These are phyloP conservation scores for Eucalyptus paniculata DNA, from an alignment of 345 rosid genomes.

Conservation along the genomic window DNA sequence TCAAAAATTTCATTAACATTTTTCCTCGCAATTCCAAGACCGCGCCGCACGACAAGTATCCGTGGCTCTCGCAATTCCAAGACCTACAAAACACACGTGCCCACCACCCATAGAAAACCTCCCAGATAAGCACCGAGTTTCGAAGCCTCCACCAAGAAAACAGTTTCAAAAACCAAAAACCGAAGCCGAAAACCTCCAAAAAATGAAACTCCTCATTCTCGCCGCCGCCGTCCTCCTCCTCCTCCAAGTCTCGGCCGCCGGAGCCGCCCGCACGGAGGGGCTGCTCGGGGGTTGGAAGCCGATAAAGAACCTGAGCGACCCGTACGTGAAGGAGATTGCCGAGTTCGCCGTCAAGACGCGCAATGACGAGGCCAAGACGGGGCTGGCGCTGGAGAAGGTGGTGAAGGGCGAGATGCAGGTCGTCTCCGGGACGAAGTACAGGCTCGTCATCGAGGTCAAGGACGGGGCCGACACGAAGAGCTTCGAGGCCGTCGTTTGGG, in stretches of 20 bases:
- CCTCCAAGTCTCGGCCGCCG: background rate
- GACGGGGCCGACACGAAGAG: background rate
- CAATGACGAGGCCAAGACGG: background rate
- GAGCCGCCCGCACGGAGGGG: background rate
- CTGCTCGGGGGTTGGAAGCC: constrained; percentile 39
- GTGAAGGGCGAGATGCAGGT: constrained; percentile 42
- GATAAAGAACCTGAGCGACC: constrained; percentile 19
- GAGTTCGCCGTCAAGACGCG: constrained; percentile 31
- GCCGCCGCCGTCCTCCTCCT: background rate
- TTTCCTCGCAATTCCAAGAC: too few species aligned
- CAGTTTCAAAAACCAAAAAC: background rate
- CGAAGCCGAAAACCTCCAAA: background rate
- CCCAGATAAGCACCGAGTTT: too few species aligned
- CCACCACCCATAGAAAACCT: background rate
- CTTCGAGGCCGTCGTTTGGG: constrained; percentile 44
- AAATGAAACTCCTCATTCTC: background rate
- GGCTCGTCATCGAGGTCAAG: constrained; percentile 11
- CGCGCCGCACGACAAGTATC: too few species aligned
- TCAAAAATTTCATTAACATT: too few species aligned
- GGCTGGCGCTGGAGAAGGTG: constrained; percentile 11
- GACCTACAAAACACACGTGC: background rate
- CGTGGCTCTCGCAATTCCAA: too few species aligned
- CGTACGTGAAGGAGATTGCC: constrained; percentile 33
- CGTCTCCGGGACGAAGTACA: constrained; percentile 41
- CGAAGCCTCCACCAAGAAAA: background rate